Base-by-base conservation (phyloP, 352 stramenopile species). In the Poterioochromonas sp. region DNA sequence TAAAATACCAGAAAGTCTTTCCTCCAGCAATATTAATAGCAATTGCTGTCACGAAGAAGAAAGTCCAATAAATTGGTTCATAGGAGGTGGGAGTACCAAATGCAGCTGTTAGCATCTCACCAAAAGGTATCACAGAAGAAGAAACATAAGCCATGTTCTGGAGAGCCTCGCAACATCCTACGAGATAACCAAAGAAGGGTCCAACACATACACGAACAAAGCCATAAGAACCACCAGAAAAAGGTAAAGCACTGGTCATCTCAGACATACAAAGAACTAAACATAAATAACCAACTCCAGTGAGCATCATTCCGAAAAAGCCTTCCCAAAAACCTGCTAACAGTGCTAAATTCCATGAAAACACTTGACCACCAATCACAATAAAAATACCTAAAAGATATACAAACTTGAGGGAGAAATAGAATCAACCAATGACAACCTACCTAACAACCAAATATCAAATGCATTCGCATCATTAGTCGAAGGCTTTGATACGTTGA, bases 321-420 rank as follows among this genome's bases (percentile, higher is more conserved):
- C 3, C 8, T 65, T 11, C n/a, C 54, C 54, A 65, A 39, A 65
- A 65, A 5, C 54, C 54, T 29, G 8, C n/a, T 15, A 39, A 5
- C n/a, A 65, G 26, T 12, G 5, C 34, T 44, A 2, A 32, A 65
- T 65, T 65, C 54, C 54, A 65, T 32, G 54, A 65, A 39, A 65
- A 65, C 12, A 65, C n/a, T 32, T 65, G 54, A 39, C 54, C 54
- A 32, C 54, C 54, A 32, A 65, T 65, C 26, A 65, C 54, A 65
- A 65, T 65, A 35, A 22, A 29, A 32, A 65, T 65, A 65, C 54
- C 54, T n/a, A 71, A 15, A 32, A 32, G 8, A 65, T 15, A 65
- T 32, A 58, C 26, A 58, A n/a, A n/a, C n/a, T n/a, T n/a, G n/a
- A n/a, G n/a, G n/a, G n/a, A n/a, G n/a, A n/a, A n/a, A n/a, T n/a